Percentiles rank a stretch among this genome's conserved stretches.
Evolutionary conservation across 139 green algal species (phyloP).

Genomic region (Klebsormidium nitens): DNA sequence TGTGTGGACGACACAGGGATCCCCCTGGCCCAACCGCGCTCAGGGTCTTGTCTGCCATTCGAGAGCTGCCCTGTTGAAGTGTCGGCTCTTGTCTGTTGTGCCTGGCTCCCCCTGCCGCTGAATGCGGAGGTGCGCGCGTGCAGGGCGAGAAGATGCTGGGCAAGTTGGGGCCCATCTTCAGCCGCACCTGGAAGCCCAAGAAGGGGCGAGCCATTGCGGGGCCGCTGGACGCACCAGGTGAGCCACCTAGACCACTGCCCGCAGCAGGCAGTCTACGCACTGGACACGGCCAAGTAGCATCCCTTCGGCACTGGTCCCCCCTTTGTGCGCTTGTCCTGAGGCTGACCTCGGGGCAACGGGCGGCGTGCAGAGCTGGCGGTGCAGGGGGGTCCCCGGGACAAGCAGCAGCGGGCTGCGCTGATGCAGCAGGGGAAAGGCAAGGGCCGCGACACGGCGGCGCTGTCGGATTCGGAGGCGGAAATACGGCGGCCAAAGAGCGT

Average conservation of each 20-base stretch:
- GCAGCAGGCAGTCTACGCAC: neutral
- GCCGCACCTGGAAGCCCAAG: constrained; percentile 22
- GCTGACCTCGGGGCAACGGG: neutral
- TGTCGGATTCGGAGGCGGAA: no score
- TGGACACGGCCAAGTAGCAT: neutral
- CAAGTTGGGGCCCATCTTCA: constrained; percentile 27
- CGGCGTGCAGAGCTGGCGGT: neutral
- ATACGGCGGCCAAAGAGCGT: no score
- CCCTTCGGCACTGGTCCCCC: no score
- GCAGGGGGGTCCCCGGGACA: neutral
- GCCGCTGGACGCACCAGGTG: neutral
- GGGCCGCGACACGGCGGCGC: no score
- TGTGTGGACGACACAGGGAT: no score
- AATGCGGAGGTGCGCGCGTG: no score
- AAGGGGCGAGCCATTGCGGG: constrained; percentile 21
- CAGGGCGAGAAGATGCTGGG: constrained; percentile 34
- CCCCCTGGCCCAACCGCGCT: neutral
- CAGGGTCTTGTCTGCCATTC: neutral
- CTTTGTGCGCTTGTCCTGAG: no score
- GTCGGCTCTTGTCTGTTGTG: no score
- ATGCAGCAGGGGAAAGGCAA: no score
- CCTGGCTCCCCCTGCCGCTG: no score
- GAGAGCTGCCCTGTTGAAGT: neutral
- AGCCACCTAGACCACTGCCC: neutral
- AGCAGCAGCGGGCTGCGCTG: neutral